A percentile compares a stretch with the other conserved stretches of the same genome.
Conservation (phyloP, 768 basidiomycete species). For the Pisolithus tinctorius region DNA sequence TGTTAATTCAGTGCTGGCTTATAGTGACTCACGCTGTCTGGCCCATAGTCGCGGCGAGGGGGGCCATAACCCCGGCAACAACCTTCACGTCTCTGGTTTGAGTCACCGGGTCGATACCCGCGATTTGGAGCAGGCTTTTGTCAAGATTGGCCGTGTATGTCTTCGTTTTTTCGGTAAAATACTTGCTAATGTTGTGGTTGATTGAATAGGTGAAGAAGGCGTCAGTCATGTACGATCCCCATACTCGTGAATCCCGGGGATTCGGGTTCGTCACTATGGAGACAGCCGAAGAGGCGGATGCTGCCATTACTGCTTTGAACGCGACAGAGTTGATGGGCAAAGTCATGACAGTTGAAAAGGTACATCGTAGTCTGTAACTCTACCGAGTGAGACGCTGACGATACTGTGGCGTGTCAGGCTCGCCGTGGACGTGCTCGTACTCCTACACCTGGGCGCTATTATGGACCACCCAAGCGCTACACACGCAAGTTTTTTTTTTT, state of each 20-base stretch:
- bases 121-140: constrained; percentile 83
- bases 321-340: constrained; percentile 85
- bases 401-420: constrained; percentile 42
- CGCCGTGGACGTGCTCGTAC: constrained; percentile 86
- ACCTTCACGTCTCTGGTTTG: constrained; percentile 56
- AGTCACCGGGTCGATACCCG: constrained; percentile 66
- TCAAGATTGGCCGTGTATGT: constrained; percentile 80
- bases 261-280: constrained; percentile 92
- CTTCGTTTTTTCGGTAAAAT: not conserved
- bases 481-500: constrained; percentile 41
- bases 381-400: not conserved
- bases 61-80: constrained; percentile 55
- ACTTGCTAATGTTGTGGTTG: not conserved
- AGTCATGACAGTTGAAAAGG: constrained; percentile 84
- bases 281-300: constrained; percentile 81
- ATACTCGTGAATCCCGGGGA: constrained; percentile 65
- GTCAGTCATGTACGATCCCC: constrained; percentile 67
- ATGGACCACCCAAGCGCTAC: constrained; percentile 81
- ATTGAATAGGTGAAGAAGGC: constrained; percentile 48
- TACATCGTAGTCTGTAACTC: constrained; percentile 19
- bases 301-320: constrained; percentile 80
- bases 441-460: constrained; percentile 93
- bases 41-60: constrained; percentile 25
- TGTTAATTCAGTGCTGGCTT: constrained; percentile 2
- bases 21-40: not conserved